These are phyloP conservation scores for Linderina pennispora DNA, from an alignment of 192 early-diverging fungal genomes.

Conservation along the genomic window DNA sequence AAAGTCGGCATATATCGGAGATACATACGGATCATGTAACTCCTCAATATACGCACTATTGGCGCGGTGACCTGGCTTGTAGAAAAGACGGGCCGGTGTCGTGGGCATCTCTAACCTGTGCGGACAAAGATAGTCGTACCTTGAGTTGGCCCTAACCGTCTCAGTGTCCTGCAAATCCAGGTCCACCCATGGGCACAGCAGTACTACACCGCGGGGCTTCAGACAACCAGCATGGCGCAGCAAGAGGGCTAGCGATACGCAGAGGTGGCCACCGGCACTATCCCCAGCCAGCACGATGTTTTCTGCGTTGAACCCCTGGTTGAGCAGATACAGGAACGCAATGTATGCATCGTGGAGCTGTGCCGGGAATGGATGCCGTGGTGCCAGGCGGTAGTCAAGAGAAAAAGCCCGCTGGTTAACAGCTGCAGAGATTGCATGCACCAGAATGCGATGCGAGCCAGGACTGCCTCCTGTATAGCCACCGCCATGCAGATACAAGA, in stretches of 20 bases:
- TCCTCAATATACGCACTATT: constrained; percentile 10
- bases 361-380: constrained; percentile 18
- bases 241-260: constrained; percentile 6
- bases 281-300: constrained; percentile 21
- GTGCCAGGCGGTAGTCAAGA: constrained; percentile 32
- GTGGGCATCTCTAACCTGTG: constrained; percentile 12
- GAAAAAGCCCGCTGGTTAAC: constrained; percentile 5
- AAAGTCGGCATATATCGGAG: constrained; percentile 9
- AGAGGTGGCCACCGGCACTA: constrained; percentile 30
- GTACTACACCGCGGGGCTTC: not conserved
- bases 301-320: constrained; percentile 10
- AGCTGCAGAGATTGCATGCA: constrained; percentile 1
- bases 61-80: constrained; percentile 13
- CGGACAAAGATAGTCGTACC: constrained; percentile 13
- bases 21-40: constrained; percentile 9
- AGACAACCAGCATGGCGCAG: not conserved
- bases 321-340: constrained; percentile 4
- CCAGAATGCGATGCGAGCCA: constrained; percentile 6
- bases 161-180: constrained; percentile 1
- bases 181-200: constrained; percentile 9
- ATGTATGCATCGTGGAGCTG: constrained; percentile 31
- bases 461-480: constrained; percentile 15
- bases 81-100: constrained; percentile 15
- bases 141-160: constrained; percentile 3
- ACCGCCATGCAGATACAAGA: constrained; percentile 20